Percentiles rank a stretch among this genome's conserved stretches.
phyloP scores from a whole-genome alignment of 257 asterid genomes.

The Solanum neorickii region DNA sequence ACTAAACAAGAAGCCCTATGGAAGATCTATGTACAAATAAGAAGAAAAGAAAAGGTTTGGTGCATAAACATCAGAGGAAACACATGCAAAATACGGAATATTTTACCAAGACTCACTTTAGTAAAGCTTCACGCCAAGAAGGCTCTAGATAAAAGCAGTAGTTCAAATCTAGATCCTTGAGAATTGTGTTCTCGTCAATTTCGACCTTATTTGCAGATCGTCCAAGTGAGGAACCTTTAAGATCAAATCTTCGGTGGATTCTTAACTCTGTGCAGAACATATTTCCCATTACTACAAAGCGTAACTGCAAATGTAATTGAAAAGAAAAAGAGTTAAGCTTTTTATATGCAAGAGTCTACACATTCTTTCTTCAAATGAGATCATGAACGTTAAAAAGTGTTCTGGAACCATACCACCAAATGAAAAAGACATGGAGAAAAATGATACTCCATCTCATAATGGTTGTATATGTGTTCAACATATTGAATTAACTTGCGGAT shows the following conservation, averaged over 20 bases:
- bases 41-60: neutral
- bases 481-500: neutral
- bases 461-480: neutral
- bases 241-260: conserved; percentile 86
- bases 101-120: conserved; percentile 43
- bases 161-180: conserved; percentile 89
- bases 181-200: conserved; percentile 86
- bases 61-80: neutral
- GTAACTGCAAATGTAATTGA: conserved; percentile 47
- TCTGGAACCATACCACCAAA: neutral
- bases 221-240: conserved; percentile 94
- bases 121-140: conserved; percentile 66
- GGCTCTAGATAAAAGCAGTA: conserved; percentile 93
- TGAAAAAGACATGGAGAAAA: neutral
- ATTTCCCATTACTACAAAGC: conserved; percentile 97
- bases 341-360: neutral
- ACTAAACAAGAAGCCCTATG: neutral
- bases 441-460: neutral
- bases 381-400: neutral
- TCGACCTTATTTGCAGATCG: conserved; percentile 88
- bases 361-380: neutral
- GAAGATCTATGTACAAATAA: neutral
- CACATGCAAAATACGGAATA: neutral
- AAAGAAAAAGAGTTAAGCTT: neutral
- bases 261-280: conserved; percentile 96